Base-by-base conservation (phyloP, 2,329 filamentous ascomycete genomes). In the Pseudogymnoascus sp. region DNA sequence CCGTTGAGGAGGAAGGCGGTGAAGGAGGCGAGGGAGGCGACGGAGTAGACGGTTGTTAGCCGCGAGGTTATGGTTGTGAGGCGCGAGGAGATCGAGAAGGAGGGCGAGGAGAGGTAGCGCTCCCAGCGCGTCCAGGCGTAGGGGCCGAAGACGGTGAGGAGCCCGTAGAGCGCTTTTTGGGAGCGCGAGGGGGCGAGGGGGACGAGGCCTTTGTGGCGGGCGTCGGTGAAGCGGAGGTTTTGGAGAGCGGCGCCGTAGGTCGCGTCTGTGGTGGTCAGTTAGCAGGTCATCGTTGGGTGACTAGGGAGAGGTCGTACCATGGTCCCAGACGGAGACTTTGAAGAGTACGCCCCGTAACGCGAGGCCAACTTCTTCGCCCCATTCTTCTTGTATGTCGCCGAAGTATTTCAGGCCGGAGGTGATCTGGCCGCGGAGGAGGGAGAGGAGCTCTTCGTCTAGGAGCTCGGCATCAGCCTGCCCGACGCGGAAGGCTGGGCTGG, bases 321-420 rank as follows among this genome's bases (percentile, higher is more conserved):
- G 91, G 74, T 97, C 92, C 94, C 94, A 99, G 63, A 99, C 87
- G 14, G 90, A 91, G 65, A 99, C 83, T 76, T 99, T 99, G 80
- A 97, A 99, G 6, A 99, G 79, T 2, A 92, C 79, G 1, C 88
- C 85, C 55, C 93, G 83, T 62, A 99, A 80, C 0, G 80, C 83
- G 29, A 97, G 81, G 65, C 89, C 81, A 61, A 97, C 93, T 76
- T 97, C 94, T 61, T 90, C 81, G 12, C 87, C 86, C 86, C 91
- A 97, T 70, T 96, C 90, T 73, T 96, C 91, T 63, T 89, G 84
- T 49, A 96, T 76, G 14, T 80, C 87, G 55, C 89, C 88, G 68
- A 92, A 89, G 74, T 96, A 94, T 72, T 92, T 95, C 63, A 97
- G 78, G 11, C 87, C 94, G 67, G 97, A 91, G 67, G 86, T 88